A percentile compares a stretch with the other conserved stretches of the same genome.
These are phyloP conservation scores for Hypoxylon lienhwacheense DNA, from an alignment of 495 filamentous ascomycete genomes.

Conservation along the genomic window DNA sequence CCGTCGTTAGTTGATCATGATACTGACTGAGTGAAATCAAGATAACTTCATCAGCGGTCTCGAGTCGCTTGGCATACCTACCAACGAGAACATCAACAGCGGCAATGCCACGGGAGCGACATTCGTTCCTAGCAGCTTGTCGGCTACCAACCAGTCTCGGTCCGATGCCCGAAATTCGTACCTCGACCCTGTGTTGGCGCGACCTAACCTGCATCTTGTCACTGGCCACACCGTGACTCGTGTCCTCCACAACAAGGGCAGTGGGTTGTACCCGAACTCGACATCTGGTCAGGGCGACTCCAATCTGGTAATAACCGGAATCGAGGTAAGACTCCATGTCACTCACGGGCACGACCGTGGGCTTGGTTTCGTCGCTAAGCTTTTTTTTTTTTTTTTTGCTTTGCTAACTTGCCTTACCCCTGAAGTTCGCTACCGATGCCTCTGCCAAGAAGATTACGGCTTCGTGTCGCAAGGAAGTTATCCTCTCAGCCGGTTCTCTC, in stretches of 20 bases:
- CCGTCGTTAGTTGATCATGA: neutral
- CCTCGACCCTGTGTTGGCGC: constrained; percentile 44
- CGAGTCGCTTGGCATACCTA: constrained; percentile 53
- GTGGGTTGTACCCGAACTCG: constrained; percentile 42
- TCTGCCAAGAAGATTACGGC: constrained; percentile 19
- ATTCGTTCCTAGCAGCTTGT: constrained; percentile 50
- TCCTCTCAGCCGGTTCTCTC: constrained; percentile 57
- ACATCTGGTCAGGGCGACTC: constrained; percentile 33
- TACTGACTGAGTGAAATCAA: constrained; percentile 30
- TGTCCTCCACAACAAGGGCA: constrained; percentile 34
- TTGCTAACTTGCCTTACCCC: constrained; percentile 19
- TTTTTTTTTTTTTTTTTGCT: too few species aligned
- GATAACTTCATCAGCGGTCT: constrained; percentile 55
- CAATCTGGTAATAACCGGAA: constrained; percentile 30
- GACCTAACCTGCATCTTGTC: constrained; percentile 51
- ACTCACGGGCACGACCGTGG: too few species aligned
- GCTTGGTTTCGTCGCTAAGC: too few species aligned
- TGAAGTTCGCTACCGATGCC: constrained; percentile 30
- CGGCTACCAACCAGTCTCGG: constrained; percentile 51
- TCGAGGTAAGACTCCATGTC: constrained; percentile 15
- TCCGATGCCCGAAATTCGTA: constrained; percentile 55
- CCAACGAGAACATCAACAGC: constrained; percentile 49
- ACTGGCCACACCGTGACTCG: constrained; percentile 49
- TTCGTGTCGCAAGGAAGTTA: constrained; percentile 49
- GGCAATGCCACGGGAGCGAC: constrained; percentile 53